phyloP scores from a whole-genome alignment of 192 early-diverging fungal genomes.

The Radiomyces spectabilis region DNA sequence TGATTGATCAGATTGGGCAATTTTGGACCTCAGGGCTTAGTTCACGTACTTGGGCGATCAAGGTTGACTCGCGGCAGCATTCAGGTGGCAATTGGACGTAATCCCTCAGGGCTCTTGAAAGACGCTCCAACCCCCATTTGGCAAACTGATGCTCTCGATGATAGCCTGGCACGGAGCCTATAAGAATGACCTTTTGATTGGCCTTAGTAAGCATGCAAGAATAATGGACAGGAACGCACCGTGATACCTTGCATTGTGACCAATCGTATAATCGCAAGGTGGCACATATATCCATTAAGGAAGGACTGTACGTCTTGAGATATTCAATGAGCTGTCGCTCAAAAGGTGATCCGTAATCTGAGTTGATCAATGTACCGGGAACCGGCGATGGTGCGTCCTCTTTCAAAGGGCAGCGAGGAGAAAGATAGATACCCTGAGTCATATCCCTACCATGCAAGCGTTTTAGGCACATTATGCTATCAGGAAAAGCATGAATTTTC shows the following conservation, averaged over 20 bases:
- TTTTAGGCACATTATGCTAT: neutral
- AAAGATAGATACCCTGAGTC: slow-evolving; percentile 49
- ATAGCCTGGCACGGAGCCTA: slow-evolving; percentile 54
- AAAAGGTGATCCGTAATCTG: slow-evolving; percentile 29
- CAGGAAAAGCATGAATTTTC: neutral
- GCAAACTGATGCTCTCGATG: slow-evolving; percentile 29
- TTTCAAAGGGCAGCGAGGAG: slow-evolving; percentile 35
- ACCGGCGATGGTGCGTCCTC: neutral
- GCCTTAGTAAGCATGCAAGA: no score
- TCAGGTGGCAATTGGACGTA: slow-evolving; percentile 23
- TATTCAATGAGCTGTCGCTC: slow-evolving; percentile 50
- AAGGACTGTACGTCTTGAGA: slow-evolving; percentile 33
- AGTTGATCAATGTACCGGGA: neutral
- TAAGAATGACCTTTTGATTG: slow-evolving; percentile 36
- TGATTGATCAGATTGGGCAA: neutral
- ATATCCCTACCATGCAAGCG: slow-evolving; percentile 29
- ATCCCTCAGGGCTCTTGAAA: slow-evolving; percentile 31
- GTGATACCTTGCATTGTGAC: slow-evolving; percentile 29
- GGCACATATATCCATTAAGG: slow-evolving; percentile 21
- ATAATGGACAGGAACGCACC: no score
- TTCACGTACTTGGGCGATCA: slow-evolving; percentile 39
- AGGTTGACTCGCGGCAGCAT: slow-evolving; percentile 13
- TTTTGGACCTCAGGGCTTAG: neutral
- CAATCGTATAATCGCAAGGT: slow-evolving; percentile 45
- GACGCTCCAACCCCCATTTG: slow-evolving; percentile 49